Percentiles rank a stretch among this genome's conserved stretches.
Conservation (phyloP, 331 rosid species). For the Pyracantha coccinea region DNA sequence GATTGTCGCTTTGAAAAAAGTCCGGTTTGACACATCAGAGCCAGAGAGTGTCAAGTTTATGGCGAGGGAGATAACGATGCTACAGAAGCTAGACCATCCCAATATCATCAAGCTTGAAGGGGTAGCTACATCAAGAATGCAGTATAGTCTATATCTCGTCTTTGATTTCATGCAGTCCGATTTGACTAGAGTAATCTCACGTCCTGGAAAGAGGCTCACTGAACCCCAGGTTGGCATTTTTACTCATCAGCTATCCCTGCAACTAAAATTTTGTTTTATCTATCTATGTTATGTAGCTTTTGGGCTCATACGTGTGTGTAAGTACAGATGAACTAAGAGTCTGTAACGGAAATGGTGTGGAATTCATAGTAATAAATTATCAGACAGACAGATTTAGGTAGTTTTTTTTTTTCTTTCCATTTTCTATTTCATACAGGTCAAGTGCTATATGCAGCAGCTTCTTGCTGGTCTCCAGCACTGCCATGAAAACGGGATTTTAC, state of each 20-base stretch:
- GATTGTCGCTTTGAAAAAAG: slow-evolving; percentile 84
- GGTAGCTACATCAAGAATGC: slow-evolving; percentile 83
- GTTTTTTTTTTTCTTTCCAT: background rate
- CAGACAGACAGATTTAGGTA: background rate
- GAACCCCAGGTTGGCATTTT: slow-evolving; percentile 51
- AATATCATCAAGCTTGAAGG: slow-evolving; percentile 80
- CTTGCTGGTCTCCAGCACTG: slow-evolving; percentile 66
- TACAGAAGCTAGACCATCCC: slow-evolving; percentile 66
- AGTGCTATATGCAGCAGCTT: slow-evolving; percentile 67
- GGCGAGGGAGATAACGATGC: slow-evolving; percentile 78
- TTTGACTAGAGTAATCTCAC: slow-evolving; percentile 50
- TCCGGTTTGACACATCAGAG: slow-evolving; percentile 74
- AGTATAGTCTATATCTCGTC: slow-evolving; percentile 75
- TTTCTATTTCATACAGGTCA: slow-evolving; percentile 32
- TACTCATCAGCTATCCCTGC: background rate
- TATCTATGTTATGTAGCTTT: background rate
- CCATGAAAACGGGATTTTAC: slow-evolving; percentile 56
- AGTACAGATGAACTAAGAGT: background rate
- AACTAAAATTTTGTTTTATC: background rate
- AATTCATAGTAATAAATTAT: background rate
- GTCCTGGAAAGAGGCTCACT: slow-evolving; percentile 40
- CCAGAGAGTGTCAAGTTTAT: slow-evolving; percentile 70
- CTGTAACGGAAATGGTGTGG: background rate
- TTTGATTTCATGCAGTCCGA: slow-evolving; percentile 55
- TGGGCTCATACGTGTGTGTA: background rate